Evolutionary conservation across 1,284 basidiomycete species (phyloP).

Genomic region (Sanghuangporus baumii): DNA sequence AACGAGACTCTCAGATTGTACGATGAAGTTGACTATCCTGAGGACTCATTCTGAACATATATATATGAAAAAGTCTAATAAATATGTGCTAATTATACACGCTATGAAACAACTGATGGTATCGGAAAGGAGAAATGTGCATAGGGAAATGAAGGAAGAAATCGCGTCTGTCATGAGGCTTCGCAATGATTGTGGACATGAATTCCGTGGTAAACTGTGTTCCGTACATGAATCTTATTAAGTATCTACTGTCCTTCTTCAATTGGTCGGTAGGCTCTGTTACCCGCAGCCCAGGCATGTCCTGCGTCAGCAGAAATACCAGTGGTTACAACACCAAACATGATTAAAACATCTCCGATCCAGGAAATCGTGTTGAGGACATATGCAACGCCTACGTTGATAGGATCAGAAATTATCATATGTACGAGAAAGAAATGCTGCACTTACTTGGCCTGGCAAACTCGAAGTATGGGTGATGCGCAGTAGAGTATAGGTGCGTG

Average conservation of each 20-base stretch:
- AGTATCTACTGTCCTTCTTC: not conserved
- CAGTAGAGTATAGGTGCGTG: slow-evolving; percentile 50
- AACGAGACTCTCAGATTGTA: slow-evolving; percentile 77
- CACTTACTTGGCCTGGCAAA: slow-evolving; percentile 53
- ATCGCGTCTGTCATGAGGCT: not conserved
- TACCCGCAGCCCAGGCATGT: slow-evolving; percentile 69
- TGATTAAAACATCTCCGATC: slow-evolving; percentile 48
- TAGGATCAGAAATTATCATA: slow-evolving; percentile 5
- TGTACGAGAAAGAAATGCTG: not conserved
- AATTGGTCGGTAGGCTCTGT: slow-evolving; percentile 46
- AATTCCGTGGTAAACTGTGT: not conserved
- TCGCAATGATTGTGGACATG: not conserved
- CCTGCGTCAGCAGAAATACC: slow-evolving; percentile 64
- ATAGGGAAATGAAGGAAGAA: not conserved
- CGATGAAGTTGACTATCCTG: slow-evolving; percentile 72
- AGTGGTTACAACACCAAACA: slow-evolving; percentile 50
- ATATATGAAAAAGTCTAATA: not conserved
- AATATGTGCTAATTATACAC: slow-evolving; percentile 1
- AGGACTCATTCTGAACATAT: slow-evolving; percentile 27
- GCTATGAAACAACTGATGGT: not conserved
- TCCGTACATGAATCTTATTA: not conserved
- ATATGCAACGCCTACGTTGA: slow-evolving; percentile 47
- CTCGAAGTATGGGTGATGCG: slow-evolving; percentile 46
- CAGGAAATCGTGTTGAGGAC: slow-evolving; percentile 56
- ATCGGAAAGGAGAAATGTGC: not conserved